A percentile compares a stretch with the other conserved stretches of the same genome.
phyloP scores from a whole-genome alignment of 352 stramenopile genomes.

The Pythium pyrilobum region DNA sequence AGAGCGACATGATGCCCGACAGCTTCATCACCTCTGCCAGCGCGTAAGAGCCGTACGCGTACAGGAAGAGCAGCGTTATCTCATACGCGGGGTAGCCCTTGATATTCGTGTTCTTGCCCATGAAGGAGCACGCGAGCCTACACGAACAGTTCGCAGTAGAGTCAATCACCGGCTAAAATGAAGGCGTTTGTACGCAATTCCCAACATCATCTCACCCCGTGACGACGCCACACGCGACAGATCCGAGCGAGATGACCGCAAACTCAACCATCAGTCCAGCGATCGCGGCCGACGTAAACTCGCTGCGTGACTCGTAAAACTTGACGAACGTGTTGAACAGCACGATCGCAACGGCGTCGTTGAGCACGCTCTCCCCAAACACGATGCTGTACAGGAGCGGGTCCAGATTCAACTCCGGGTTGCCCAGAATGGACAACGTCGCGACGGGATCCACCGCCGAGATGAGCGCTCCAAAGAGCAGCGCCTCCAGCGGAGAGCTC shows the following conservation, averaged over 20 bases:
- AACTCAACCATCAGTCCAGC: constrained; percentile 70
- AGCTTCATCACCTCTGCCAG: constrained; percentile 65
- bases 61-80: constrained; percentile 70
- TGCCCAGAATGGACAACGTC: constrained; percentile 94
- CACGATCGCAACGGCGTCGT: constrained; percentile 97
- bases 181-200: background rate
- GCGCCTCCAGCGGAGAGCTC: constrained; percentile 90
- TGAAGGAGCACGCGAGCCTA: constrained; percentile 75
- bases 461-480: constrained; percentile 95
- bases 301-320: constrained; percentile 73
- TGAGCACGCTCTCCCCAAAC: constrained; percentile 97
- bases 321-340: constrained; percentile 96
- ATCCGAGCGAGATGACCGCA: constrained; percentile 69
- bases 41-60: constrained; percentile 62
- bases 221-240: constrained; percentile 67
- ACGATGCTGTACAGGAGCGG: constrained; percentile 89
- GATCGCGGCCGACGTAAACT: constrained; percentile 64
- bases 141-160: background rate
- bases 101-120: constrained; percentile 76
- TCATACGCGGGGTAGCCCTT: constrained; percentile 74
- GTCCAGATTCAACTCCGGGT: constrained; percentile 88
- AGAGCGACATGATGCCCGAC: constrained; percentile 90
- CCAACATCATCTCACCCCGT: constrained; percentile 37
- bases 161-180: background rate
- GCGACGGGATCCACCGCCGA: constrained; percentile 95